A percentile compares a stretch with the other conserved stretches of the same genome.
Conservation (phyloP, 2,329 filamentous ascomycete genomes). For the Nigrospora osmanthi region DNA sequence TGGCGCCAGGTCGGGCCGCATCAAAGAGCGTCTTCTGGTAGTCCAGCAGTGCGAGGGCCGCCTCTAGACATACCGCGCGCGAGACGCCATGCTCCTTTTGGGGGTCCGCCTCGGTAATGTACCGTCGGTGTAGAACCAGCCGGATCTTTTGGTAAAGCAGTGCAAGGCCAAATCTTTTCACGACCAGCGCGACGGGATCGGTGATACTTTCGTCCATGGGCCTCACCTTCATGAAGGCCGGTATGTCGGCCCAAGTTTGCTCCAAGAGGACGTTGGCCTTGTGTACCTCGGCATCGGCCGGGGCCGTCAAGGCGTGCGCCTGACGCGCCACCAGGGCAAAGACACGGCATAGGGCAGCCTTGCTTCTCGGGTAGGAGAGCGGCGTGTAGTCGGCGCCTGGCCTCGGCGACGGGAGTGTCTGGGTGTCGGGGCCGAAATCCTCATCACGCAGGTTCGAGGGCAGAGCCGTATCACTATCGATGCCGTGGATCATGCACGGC, state of each 20-base stretch:
- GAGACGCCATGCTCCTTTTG: constrained; percentile 43
- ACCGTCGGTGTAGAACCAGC: constrained; percentile 48
- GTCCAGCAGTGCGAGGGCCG: constrained; percentile 37
- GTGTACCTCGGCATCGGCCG: constrained; percentile 41
- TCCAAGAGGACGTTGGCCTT: constrained; percentile 36
- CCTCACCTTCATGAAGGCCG: constrained; percentile 38
- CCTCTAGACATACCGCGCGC: constrained; percentile 39
- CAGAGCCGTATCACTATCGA: constrained; percentile 54
- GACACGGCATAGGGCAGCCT: constrained; percentile 36
- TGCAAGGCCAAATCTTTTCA: constrained; percentile 45
- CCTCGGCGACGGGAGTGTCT: constrained; percentile 46
- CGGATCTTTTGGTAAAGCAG: constrained; percentile 46
- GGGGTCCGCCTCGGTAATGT: constrained; percentile 34
- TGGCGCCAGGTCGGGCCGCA: constrained; percentile 42
- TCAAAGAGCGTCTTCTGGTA: constrained; percentile 40
- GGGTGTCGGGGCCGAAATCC: constrained; percentile 51
- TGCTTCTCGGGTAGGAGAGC: constrained; percentile 46
- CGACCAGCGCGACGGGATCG: constrained; percentile 36
- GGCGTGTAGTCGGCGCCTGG: constrained; percentile 52
- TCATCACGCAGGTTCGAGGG: constrained; percentile 58
- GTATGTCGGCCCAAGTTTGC: constrained; percentile 36
- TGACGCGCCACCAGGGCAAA: constrained; percentile 43
- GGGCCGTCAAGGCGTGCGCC: constrained; percentile 38
- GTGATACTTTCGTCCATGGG: constrained; percentile 40
- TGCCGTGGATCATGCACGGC: constrained; percentile 55